Base-by-base conservation (phyloP, 1,139 yeast genomes). In the Blastobotrys aristatus region DNA sequence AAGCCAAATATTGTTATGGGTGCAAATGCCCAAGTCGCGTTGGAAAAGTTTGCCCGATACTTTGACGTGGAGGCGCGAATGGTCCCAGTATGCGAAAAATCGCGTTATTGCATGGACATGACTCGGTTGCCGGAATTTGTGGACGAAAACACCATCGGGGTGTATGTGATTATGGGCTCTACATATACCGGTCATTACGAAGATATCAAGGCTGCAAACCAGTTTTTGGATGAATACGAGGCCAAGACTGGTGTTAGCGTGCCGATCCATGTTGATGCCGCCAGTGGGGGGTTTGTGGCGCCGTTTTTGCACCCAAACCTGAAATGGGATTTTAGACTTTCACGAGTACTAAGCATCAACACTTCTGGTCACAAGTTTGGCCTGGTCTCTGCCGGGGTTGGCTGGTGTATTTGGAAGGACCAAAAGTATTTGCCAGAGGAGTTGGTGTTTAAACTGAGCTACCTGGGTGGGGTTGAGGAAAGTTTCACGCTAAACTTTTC, bases 281-380 rank as follows among this genome's bases (percentile, higher is more conserved):
- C 97, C 1, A 79, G 89, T 39, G 97, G 97, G 49, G 97, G 84
- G 1, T 80, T 89, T 62, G 78, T 87, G 33, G 95, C 95, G 1
- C 96, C 97, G 17, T 85, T 89, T 61, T 67, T 80, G 26, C 83
- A 75, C 64, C 95, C 95, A 5, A 76, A 80, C 27, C 72, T 82
- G 56, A 74, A 74, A 54, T 89, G 96, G 96, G 96, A 88, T 66
- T 89, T 89, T 68, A 70, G 80, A 48, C 64, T 84, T 44, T 78
- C 79, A 30, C 76, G 96, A 53, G 97, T 89, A 44, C 80, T 77
- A 55, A 81, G 90, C 29, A 88, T 89, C 67, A 89, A 87, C 70
- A 80, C 95, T n/a, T 84, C 95, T 1, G 96, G 97, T 51, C 97
- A 89, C 71, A 89, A 89, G 69, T 89, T 84, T 67, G 97, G 97